These are phyloP conservation scores for Hymenoscyphus salicellus DNA, from an alignment of 2,329 filamentous ascomycete species.

Conservation along the genomic window DNA sequence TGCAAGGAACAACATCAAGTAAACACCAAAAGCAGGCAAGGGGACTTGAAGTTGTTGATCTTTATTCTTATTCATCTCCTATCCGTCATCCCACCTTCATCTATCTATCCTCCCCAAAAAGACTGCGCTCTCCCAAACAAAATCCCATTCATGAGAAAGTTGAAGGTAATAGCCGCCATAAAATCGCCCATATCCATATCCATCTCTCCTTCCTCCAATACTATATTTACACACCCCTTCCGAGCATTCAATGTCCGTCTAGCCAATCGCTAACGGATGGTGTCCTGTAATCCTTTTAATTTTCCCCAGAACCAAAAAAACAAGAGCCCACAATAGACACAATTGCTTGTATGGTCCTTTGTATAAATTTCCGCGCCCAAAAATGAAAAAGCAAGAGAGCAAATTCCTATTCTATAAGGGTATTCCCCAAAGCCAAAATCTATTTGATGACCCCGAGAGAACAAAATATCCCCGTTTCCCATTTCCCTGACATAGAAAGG, in stretches of 20 bases:
- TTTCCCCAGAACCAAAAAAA: background rate
- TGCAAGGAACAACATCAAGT: background rate
- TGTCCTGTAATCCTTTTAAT: constrained; percentile 4
- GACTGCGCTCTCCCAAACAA: constrained; percentile 35
- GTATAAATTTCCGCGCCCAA: background rate
- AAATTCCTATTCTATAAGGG: constrained; percentile 11
- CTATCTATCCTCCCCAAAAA: constrained; percentile 11
- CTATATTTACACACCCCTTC: constrained; percentile 1
- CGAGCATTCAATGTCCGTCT: background rate
- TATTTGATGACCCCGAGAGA: constrained; percentile 2
- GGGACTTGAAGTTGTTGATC: background rate
- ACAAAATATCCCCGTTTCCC: background rate
- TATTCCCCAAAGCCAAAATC: background rate
- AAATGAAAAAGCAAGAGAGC: background rate
- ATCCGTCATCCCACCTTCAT: background rate
- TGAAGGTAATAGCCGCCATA: constrained; percentile 35
- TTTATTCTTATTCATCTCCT: background rate
- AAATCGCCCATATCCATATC: background rate
- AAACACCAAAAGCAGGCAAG: background rate
- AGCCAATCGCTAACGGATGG: background rate
- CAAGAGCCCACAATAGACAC: constrained; percentile 2
- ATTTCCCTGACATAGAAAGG: constrained; percentile 4
- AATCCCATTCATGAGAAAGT: constrained; percentile 3
- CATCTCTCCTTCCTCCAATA: constrained; percentile 1
- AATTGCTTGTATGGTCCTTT: constrained; percentile 10